Evolutionary conservation across 192 early-diverging fungal species (phyloP).

Genomic region (Funneliformis geosporum): DNA sequence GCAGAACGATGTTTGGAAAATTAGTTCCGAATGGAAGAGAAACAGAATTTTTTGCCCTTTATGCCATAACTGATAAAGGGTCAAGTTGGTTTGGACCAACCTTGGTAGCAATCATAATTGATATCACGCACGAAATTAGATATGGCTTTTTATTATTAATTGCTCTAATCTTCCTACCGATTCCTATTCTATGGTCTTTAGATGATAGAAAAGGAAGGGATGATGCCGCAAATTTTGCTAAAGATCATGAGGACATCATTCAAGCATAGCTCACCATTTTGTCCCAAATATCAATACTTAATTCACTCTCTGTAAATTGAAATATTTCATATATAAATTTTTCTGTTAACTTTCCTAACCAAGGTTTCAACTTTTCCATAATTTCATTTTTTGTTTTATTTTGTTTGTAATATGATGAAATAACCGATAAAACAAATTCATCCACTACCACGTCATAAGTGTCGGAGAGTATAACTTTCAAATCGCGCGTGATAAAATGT

Average conservation of each 20-base stretch:
- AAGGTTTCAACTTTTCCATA: background rate
- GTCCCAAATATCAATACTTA: background rate
- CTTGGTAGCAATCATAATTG: slow-evolving; percentile 56
- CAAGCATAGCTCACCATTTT: background rate
- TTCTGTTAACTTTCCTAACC: background rate
- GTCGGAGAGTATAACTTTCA: background rate
- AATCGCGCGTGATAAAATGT: slow-evolving; percentile 12
- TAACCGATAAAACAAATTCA: background rate
- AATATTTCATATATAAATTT: background rate
- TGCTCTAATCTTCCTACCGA: slow-evolving; percentile 47
- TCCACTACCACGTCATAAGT: background rate
- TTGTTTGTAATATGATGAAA: background rate
- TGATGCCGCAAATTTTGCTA: slow-evolving; percentile 41
- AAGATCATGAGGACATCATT: slow-evolving; percentile 16
- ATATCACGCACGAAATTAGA: slow-evolving; percentile 52
- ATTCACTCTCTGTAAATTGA: background rate
- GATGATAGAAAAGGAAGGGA: slow-evolving; percentile 52
- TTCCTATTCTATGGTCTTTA: slow-evolving; percentile 51
- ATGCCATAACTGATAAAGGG: slow-evolving; percentile 68
- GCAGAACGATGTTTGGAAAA: slow-evolving; percentile 60
- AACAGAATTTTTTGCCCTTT: slow-evolving; percentile 67
- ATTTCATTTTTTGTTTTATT: background rate
- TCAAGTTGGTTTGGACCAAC: slow-evolving; percentile 67
- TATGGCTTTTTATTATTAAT: slow-evolving; percentile 55
- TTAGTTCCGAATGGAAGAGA: slow-evolving; percentile 61